Evolutionary conservation across 2,329 filamentous ascomycete genomes (phyloP), one percentile per base, ranked within the genome.

Genomic region (Bipolaris cookei): DNA sequence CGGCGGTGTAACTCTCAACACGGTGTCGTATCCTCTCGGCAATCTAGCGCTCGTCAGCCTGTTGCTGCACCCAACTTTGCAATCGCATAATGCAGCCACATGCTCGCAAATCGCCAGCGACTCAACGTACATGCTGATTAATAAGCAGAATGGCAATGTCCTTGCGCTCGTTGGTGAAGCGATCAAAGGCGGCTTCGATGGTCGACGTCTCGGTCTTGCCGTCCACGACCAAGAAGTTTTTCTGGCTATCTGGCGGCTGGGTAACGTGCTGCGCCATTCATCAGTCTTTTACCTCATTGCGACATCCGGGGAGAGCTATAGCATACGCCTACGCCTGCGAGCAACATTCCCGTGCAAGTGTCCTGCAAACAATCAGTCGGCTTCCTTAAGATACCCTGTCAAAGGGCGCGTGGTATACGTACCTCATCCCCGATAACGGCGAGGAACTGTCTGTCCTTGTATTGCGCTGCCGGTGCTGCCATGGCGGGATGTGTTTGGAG

Each of bases 361-460:
- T 96, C 91, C 95, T 99, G 59, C 14, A 30, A 38, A 34, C 23
- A 20, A 59, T 68, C 58, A 70, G 60, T 68, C 58, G 70, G 69
- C 54, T 54, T 52, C 21, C 6, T 14, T 6, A 28, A n/a, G 2
- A 23, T 37, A 23, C 49, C n/a, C 6, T 2, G 13, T 6, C 34
- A 25, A n/a, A 45, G 4, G 20, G 7, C 6, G 25, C 28, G n/a
- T 39, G n/a, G 30, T 25, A 23, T 35, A 56, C 51, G 32, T 75
- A 91, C 95, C 87, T 99, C 95, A 78, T 99, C 95, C 50, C 95
- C 95, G 75, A 99, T 99, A 46, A 99, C 94, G 64, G 95, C 95
- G 57, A 99, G 87, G 76, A 99, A 97, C 80, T 99, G 90, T 71
- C 95, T 87, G 80, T 98, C 92, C 81, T 86, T 87, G 78, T 86